Conservation (phyloP, 495 filamentous ascomycete species). For the Penicillium parvum region DNA sequence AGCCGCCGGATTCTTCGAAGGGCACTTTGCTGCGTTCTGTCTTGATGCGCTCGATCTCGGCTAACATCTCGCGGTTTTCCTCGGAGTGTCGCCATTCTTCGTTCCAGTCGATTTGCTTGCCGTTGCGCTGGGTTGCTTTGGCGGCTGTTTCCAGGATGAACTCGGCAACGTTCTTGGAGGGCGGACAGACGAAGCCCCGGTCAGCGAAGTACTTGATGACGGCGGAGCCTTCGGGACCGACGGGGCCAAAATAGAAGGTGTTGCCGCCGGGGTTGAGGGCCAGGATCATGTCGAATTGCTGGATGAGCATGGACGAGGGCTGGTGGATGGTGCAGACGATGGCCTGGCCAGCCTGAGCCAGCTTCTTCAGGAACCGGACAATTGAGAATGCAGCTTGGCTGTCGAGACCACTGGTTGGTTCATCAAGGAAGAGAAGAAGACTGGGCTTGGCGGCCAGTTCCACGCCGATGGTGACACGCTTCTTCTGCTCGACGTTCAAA, state of each 20-base stretch:
- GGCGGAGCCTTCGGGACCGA: conserved; percentile 57
- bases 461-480: conserved; percentile 83
- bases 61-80: conserved; percentile 45
- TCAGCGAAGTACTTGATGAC: conserved; percentile 65
- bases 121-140: conserved; percentile 48
- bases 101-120: conserved; percentile 60
- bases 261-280: conserved; percentile 66
- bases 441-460: conserved; percentile 86
- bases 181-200: conserved; percentile 55
- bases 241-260: conserved; percentile 70
- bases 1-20: conserved; percentile 27
- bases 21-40: conserved; percentile 49
- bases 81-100: conserved; percentile 65
- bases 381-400: conserved; percentile 80
- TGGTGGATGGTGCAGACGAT: conserved; percentile 84
- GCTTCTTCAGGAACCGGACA: conserved; percentile 78
- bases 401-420: conserved; percentile 80
- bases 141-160: conserved; percentile 80
- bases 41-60: conserved; percentile 59
- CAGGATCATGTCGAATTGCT: conserved; percentile 73
- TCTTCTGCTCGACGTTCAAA: conserved; percentile 64
- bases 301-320: conserved; percentile 63
- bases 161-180: conserved; percentile 73
- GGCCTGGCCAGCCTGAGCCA: conserved; percentile 69
- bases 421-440: conserved; percentile 76